Evolutionary conservation across 495 filamentous ascomycete genomes (phyloP).

Genomic region (Aspergillus kassunensis): DNA sequence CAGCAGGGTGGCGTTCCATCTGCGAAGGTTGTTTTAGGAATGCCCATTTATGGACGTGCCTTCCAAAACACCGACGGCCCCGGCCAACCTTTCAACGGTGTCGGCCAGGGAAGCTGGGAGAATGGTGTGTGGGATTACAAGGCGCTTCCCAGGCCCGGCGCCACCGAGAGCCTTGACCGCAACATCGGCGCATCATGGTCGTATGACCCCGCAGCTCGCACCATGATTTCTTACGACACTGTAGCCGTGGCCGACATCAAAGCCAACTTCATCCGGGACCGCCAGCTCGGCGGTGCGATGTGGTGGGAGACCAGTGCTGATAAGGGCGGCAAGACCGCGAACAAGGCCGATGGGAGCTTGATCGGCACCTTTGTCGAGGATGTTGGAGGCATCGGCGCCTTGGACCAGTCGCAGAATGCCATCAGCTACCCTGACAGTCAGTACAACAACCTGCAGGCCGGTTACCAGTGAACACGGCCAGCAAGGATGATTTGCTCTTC

Average conservation of each 20-base stretch:
- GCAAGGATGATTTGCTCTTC: not conserved
- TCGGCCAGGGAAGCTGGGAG: conserved; percentile 68
- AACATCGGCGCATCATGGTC: conserved; percentile 61
- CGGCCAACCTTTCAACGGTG: conserved; percentile 63
- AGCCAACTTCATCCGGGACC: conserved; percentile 58
- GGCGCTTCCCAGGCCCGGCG: conserved; percentile 50
- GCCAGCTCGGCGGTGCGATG: conserved; percentile 76
- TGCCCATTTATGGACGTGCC: conserved; percentile 85
- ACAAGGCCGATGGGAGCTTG: conserved; percentile 53
- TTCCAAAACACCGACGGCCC: conserved; percentile 73
- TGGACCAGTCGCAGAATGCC: conserved; percentile 65
- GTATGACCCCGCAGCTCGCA: conserved; percentile 56
- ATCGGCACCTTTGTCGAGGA: conserved; percentile 55
- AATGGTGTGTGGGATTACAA: conserved; percentile 81
- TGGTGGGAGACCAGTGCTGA: conserved; percentile 94
- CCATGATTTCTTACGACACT: conserved; percentile 77
- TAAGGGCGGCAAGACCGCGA: conserved; percentile 43
- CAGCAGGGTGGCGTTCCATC: conserved; percentile 52
- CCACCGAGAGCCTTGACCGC: conserved; percentile 34
- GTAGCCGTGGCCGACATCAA: conserved; percentile 58
- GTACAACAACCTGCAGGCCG: conserved; percentile 70
- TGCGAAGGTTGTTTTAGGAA: conserved; percentile 74
- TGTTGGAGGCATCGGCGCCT: conserved; percentile 40
- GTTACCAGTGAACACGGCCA: conserved; percentile 26
- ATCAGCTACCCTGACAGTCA: conserved; percentile 68